Base-by-base conservation (phyloP, 176 grass and related monocot species). In the Panicum miliaceum region DNA sequence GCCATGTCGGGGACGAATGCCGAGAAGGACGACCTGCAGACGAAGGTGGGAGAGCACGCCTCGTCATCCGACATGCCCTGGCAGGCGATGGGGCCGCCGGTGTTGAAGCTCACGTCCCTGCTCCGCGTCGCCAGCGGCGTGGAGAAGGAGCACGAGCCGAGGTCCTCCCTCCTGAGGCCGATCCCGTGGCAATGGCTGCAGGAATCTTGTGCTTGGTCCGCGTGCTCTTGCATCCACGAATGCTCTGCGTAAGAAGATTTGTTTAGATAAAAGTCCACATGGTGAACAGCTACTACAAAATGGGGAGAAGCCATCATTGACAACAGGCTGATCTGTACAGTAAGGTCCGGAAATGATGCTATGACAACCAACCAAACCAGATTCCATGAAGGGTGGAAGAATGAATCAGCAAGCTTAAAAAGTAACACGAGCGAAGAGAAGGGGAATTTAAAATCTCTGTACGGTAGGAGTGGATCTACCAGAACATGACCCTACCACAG, bases 81-180 rank as follows among this genome's bases (percentile, higher is more conserved):
- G 51, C 77, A 93, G 58, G 88, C 4, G 54, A 87, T 32, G 0
- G 59, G 81, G 29, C 81, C 79, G 10, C 87, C 62, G 4, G 87
- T 88, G 64, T 57, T 90, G 76, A 99, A 99, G 86, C 93, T 99
- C 52, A 89, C 81, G 26, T 99, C 96, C 20, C 93, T 90, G 64
- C 93, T 95, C 74, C 20, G 15, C 4, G 91, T 72, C 0, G 83
- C 81, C 62, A 86, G 68, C 0, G 83, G 83, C 2, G 35, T 90
- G 61, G 89, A 93, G 71, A 95, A 98, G 1, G 89, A 98, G 84
- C 81, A 93, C 1, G 76, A 92, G 25, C 91, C 73, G 0, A 80
- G 47, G 23, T 92, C 87, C 37, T 88, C 82, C 54, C 62, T 71
- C 23, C 13, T 12, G 19, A 89, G 53, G 11, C 68, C 60, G 19